A percentile compares a stretch with the other conserved stretches of the same genome.
Evolutionary conservation across 768 basidiomycete species (phyloP).

Genomic region (Lactarius indigo): DNA sequence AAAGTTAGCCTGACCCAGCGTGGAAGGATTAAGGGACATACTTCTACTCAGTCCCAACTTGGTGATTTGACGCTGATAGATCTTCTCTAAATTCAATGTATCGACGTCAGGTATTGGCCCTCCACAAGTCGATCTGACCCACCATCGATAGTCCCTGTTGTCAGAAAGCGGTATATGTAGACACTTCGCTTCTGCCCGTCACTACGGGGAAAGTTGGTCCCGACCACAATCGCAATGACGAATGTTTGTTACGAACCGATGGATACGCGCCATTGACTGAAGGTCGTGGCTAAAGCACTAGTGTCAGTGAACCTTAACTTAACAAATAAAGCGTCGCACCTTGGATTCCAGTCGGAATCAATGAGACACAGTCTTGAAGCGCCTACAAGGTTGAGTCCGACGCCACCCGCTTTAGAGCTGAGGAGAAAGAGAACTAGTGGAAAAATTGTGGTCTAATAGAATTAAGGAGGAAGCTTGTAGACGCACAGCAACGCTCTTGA

Average conservation of each 20-base stretch:
- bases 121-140: not conserved
- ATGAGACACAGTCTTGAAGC: constrained; percentile 83
- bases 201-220: constrained; percentile 38
- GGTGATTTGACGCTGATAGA: constrained; percentile 90
- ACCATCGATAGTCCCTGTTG: constrained; percentile 90
- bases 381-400: constrained; percentile 90
- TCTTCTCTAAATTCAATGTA: constrained; percentile 58
- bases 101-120: not conserved
- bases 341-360: constrained; percentile 95
- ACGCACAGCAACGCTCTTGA: constrained; percentile 68
- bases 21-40: constrained; percentile 40
- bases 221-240: constrained; percentile 8
- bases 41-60: constrained; percentile 89
- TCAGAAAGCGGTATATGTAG: constrained; percentile 84
- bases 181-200: constrained; percentile 94
- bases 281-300: constrained; percentile 67
- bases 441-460: not conserved
- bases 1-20: constrained; percentile 9
- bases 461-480: not conserved
- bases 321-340: constrained; percentile 38
- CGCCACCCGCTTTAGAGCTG: constrained; percentile 93
- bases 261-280: constrained; percentile 97
- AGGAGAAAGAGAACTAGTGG: constrained; percentile 79
- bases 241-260: constrained; percentile 51
- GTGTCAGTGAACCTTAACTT: not conserved